A percentile compares a stretch with the other conserved stretches of the same genome.
Conservation (phyloP, 192 early-diverging fungal genomes). For the Allomyces macrogynus region DNA sequence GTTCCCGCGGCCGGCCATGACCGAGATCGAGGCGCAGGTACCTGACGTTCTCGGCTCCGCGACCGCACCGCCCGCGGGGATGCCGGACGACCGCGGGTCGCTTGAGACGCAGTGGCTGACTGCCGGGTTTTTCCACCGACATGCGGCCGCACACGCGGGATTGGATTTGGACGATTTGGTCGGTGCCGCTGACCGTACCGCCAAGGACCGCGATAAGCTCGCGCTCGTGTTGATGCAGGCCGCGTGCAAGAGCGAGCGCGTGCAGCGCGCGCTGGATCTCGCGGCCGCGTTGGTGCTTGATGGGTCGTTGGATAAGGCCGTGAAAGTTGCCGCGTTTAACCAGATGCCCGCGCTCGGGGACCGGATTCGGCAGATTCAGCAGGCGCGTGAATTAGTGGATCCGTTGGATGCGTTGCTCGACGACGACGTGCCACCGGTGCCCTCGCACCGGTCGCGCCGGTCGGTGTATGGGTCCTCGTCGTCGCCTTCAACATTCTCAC, state of each 20-base stretch:
- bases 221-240: background rate
- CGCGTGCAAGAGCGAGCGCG: background rate
- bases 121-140: background rate
- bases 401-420: background rate
- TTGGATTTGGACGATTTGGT: background rate
- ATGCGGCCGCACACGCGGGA: background rate
- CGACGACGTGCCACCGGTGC: background rate
- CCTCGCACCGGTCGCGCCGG: background rate
- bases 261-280: background rate
- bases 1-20: background rate
- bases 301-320: background rate
- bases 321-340: background rate
- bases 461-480: background rate
- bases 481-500: no score
- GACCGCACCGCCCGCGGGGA: background rate
- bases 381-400: background rate
- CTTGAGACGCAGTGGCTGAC: background rate
- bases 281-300: background rate
- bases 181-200: background rate
- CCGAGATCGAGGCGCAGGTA: background rate
- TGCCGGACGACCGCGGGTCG: background rate
- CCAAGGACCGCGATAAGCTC: background rate
- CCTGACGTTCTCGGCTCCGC: background rate
- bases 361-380: background rate
- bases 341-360: background rate